These are phyloP conservation scores for Suillus decipiens DNA, from an alignment of 768 basidiomycete genomes.

Conservation along the genomic window DNA sequence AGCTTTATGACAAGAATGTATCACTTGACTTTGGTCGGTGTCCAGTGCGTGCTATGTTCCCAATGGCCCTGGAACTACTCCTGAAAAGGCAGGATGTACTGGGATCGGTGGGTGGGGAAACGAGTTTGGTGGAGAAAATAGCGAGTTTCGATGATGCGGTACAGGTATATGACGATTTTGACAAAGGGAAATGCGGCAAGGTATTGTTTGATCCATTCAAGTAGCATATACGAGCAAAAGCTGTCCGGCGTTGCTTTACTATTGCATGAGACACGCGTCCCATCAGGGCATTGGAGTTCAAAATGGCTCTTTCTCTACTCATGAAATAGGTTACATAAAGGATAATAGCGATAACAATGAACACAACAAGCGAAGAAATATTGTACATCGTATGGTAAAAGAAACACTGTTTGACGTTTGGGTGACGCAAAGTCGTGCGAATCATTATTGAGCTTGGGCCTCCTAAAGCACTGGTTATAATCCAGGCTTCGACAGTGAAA, in stretches of 20 bases:
- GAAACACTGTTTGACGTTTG: background rate
- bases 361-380: background rate
- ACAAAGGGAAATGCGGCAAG: slow-evolving; percentile 74
- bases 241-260: background rate
- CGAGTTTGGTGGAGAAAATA: slow-evolving; percentile 68
- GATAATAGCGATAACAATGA: slow-evolving; percentile 1
- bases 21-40: slow-evolving; percentile 82
- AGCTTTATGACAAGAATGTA: slow-evolving; percentile 77
- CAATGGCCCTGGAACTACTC: slow-evolving; percentile 66
- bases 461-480: slow-evolving; percentile 33
- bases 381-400: background rate
- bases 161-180: slow-evolving; percentile 64
- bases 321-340: background rate
- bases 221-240: slow-evolving; percentile 16
- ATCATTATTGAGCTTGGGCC: slow-evolving; percentile 47
- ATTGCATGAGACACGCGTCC: background rate
- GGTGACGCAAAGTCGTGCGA: background rate
- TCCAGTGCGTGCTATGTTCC: slow-evolving; percentile 78
- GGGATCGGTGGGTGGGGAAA: slow-evolving; percentile 62
- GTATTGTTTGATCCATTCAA: slow-evolving; percentile 78
- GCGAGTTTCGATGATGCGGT: slow-evolving; percentile 58
- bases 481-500: background rate
- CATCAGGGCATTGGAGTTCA: no score
- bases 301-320: background rate
- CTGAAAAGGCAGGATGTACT: slow-evolving; percentile 73